phyloP scores from a whole-genome alignment of 345 rosid genomes.

The Lepidium didymum region DNA sequence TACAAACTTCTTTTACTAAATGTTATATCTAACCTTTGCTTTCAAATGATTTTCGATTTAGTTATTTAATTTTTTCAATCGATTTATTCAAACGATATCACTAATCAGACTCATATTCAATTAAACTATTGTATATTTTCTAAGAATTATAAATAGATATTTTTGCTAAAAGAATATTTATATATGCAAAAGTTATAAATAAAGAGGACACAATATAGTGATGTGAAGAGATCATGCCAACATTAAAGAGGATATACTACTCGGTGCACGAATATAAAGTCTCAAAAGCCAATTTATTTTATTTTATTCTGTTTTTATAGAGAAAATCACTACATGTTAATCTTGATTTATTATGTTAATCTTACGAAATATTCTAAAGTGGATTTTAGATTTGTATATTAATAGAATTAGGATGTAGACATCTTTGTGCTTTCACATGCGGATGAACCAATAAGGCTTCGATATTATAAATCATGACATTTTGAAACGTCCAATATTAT shows the following conservation, averaged over 20 bases:
- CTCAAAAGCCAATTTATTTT: constrained; percentile 13
- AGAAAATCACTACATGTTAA: constrained; percentile 5
- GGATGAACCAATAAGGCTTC: constrained; percentile 22
- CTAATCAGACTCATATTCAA: no score
- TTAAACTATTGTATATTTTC: no score
- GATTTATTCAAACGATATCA: no score
- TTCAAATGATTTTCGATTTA: no score
- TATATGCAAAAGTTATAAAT: neutral
- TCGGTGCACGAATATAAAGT: constrained; percentile 27
- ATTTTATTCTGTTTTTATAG: neutral
- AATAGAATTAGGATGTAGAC: constrained; percentile 4
- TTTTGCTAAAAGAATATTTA: neutral
- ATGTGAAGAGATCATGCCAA: constrained; percentile 29
- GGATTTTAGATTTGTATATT: constrained; percentile 7
- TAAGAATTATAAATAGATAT: neutral
- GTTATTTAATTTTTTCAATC: no score
- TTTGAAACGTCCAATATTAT: constrained; percentile 27
- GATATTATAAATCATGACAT: constrained; percentile 18
- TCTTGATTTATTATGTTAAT: constrained; percentile 4
- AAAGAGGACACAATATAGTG: constrained; percentile 22
- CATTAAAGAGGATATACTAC: constrained; percentile 26
- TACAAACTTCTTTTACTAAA: no score
- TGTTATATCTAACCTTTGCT: no score
- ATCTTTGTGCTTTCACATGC: constrained; percentile 27
- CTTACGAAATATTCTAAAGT: constrained; percentile 1